Percentiles rank a stretch among this genome's conserved stretches.
Evolutionary conservation across 2,329 filamentous ascomycete genomes (phyloP).

Genomic region (Hansfordia pulvinata): DNA sequence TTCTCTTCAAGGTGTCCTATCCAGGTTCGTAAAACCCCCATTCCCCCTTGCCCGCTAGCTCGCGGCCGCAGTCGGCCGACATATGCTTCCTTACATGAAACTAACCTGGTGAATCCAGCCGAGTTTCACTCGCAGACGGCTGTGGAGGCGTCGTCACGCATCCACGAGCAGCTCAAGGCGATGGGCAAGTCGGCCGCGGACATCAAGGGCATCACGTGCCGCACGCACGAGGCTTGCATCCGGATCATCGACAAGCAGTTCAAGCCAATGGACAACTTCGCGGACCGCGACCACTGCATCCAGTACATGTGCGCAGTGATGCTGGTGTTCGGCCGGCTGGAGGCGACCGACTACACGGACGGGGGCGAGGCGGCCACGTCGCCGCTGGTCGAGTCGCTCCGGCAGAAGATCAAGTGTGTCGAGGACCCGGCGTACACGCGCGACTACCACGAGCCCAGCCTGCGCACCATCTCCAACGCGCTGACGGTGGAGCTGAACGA

Average conservation of each 20-base stretch:
- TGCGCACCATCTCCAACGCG: conserved; percentile 95
- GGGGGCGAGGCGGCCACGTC: conserved; percentile 85
- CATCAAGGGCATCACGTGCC: conserved; percentile 85
- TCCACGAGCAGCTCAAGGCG: conserved; percentile 69
- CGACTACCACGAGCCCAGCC: conserved; percentile 88
- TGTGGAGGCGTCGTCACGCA: conserved; percentile 83
- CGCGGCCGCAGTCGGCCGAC: background rate
- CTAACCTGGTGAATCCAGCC: conserved; percentile 39
- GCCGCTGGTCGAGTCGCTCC: conserved; percentile 76
- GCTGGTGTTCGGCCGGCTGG: conserved; percentile 88
- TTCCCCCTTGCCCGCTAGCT: background rate
- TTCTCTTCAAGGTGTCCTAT: conserved; percentile 99
- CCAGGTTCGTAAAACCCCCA: conserved; percentile 46
- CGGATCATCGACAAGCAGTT: conserved; percentile 99
- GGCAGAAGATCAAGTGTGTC: conserved; percentile 88
- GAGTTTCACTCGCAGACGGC: conserved; percentile 99
- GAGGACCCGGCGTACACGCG: conserved; percentile 90
- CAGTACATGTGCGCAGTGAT: conserved; percentile 98
- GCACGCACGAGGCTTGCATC: conserved; percentile 95
- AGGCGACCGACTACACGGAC: conserved; percentile 87
- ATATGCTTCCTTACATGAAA: background rate
- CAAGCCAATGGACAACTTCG: conserved; percentile 99
- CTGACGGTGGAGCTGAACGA: conserved; percentile 91
- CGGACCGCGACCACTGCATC: conserved; percentile 97
- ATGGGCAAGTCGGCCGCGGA: conserved; percentile 86